A percentile compares a stretch with the other conserved stretches of the same genome.
phyloP scores from a whole-genome alignment of 2,329 filamentous ascomycete species.

The Coleophoma cylindrospora region DNA sequence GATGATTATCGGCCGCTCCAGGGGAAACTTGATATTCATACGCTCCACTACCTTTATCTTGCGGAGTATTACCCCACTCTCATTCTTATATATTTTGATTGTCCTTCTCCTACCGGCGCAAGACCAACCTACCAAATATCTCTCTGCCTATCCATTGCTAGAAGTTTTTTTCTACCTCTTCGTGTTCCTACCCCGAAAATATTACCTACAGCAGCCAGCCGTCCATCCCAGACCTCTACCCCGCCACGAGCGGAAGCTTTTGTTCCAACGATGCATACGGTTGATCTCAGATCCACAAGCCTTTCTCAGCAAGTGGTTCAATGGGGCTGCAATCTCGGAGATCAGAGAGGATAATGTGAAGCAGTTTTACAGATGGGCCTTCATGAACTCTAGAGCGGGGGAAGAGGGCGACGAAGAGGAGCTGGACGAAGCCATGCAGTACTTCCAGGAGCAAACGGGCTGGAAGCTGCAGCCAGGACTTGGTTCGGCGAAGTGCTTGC shows the following conservation, averaged over 20 bases:
- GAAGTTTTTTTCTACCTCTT: constrained; percentile 37
- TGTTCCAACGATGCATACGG: constrained; percentile 43
- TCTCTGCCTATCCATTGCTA: neutral
- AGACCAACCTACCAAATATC: neutral
- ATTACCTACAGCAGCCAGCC: constrained; percentile 41
- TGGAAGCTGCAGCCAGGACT: constrained; percentile 40
- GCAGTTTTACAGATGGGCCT: constrained; percentile 52
- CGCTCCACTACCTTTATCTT: neutral
- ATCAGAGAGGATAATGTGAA: constrained; percentile 51
- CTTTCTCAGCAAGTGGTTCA: constrained; percentile 51
- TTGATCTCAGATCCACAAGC: constrained; percentile 43
- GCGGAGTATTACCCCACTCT: neutral
- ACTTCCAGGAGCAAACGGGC: constrained; percentile 42
- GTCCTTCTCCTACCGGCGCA: neutral
- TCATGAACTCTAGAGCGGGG: constrained; percentile 41
- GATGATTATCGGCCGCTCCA: neutral
- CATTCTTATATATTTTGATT: neutral
- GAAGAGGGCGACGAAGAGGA: constrained; percentile 37
- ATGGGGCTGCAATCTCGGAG: constrained; percentile 39
- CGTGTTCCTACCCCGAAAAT: constrained; percentile 38
- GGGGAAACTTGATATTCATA: neutral
- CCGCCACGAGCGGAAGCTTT: constrained; percentile 34
- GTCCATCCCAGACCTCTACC: constrained; percentile 36
- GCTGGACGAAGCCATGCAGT: constrained; percentile 43
- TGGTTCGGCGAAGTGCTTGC: constrained; percentile 43